Evolutionary conservation across 2,329 filamentous ascomycete species (phyloP).

Genomic region (Alternaria tenuissima): DNA sequence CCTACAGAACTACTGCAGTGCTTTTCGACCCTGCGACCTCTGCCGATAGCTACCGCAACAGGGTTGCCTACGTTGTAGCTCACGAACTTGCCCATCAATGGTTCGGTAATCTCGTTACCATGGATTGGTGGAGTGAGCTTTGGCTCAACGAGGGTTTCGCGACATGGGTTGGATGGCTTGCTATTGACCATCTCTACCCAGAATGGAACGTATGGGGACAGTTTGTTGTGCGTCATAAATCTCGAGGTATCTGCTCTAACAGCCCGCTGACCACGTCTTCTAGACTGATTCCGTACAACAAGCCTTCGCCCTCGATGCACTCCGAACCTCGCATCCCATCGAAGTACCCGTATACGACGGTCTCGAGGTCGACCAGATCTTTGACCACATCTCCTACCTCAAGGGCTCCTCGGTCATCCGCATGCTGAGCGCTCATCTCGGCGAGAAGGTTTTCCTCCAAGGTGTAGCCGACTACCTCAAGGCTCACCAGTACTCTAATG

Average conservation of each 20-base stretch:
- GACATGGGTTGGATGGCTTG: slow-evolving; percentile 97
- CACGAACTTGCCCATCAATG: slow-evolving; percentile 97
- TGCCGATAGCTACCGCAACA: slow-evolving; percentile 88
- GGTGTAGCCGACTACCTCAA: slow-evolving; percentile 92
- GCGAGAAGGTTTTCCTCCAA: slow-evolving; percentile 85
- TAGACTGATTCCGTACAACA: slow-evolving; percentile 89
- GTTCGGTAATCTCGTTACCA: slow-evolving; percentile 95
- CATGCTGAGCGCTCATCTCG: slow-evolving; percentile 92
- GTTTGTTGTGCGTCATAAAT: slow-evolving; percentile 76
- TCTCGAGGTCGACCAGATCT: slow-evolving; percentile 96
- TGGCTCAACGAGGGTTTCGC: slow-evolving; percentile 98
- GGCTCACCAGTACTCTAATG: slow-evolving; percentile 86
- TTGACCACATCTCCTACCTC: slow-evolving; percentile 94
- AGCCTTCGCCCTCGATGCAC: slow-evolving; percentile 87
- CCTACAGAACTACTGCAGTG: slow-evolving; percentile 90
- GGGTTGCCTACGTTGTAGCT: slow-evolving; percentile 96
- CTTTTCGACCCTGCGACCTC: slow-evolving; percentile 95
- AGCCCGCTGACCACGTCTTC: slow-evolving; percentile 50
- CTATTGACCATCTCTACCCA: slow-evolving; percentile 88
- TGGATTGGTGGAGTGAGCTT: slow-evolving; percentile 93
- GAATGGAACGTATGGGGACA: slow-evolving; percentile 99
- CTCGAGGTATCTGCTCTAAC: slow-evolving; percentile 59
- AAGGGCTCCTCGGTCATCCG: slow-evolving; percentile 97
- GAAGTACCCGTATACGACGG: slow-evolving; percentile 94
- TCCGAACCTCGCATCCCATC: slow-evolving; percentile 93